phyloP scores from a whole-genome alignment of 805 yeast species.

The Candida berthetii region DNA sequence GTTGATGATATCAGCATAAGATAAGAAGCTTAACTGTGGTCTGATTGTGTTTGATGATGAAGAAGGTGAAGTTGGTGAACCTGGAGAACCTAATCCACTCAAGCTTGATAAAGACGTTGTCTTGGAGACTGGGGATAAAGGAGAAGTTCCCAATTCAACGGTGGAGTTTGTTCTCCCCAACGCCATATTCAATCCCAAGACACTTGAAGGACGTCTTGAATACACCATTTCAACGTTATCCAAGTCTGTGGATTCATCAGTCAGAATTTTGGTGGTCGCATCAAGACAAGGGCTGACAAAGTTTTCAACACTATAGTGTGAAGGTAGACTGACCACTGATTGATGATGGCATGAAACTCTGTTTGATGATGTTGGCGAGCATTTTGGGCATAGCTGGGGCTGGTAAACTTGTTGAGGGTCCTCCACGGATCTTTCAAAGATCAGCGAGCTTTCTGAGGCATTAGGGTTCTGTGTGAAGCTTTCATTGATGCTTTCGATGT shows the following conservation, averaged over 20 bases:
- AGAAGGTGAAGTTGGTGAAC: background rate
- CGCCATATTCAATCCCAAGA: slow-evolving; percentile 36
- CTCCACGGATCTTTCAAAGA: slow-evolving; percentile 64
- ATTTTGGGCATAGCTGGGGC: slow-evolving; percentile 19
- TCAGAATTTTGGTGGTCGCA: slow-evolving; percentile 62
- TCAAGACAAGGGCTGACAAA: slow-evolving; percentile 78
- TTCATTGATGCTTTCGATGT: background rate
- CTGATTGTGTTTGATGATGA: slow-evolving; percentile 7
- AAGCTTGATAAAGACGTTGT: background rate
- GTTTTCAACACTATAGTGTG: slow-evolving; percentile 48
- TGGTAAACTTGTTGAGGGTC: slow-evolving; percentile 35
- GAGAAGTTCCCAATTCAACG: background rate
- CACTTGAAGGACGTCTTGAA: slow-evolving; percentile 52
- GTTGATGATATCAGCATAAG: slow-evolving; percentile 74
- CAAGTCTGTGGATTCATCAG: slow-evolving; percentile 50
- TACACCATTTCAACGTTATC: slow-evolving; percentile 69
- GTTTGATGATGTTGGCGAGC: slow-evolving; percentile 8
- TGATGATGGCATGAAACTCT: slow-evolving; percentile 17
- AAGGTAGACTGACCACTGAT: slow-evolving; percentile 25
- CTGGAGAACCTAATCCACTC: background rate
- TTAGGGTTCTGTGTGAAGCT: slow-evolving; percentile 4
- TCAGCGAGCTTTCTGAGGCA: slow-evolving; percentile 35
- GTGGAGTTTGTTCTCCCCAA: slow-evolving; percentile 25
- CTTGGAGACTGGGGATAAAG: slow-evolving; percentile 2
- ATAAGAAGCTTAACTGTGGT: slow-evolving; percentile 44